Percentiles rank a stretch among this genome's conserved stretches.
Conservation (phyloP, 768 basidiomycete genomes). For the Kwoniella sp. region DNA sequence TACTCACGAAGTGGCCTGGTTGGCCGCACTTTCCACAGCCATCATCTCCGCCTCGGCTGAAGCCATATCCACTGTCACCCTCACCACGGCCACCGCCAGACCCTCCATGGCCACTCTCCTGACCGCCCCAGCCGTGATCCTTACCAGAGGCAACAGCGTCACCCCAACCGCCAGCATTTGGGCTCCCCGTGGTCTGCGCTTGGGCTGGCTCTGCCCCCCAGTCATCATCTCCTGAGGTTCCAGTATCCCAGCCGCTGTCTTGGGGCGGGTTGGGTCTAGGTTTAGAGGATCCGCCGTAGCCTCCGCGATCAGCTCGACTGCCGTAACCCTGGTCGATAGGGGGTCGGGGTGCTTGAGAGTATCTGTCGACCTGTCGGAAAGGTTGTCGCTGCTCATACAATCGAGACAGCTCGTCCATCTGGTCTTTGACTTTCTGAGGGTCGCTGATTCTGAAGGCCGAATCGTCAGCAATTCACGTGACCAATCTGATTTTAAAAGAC, state of each 20-base stretch:
- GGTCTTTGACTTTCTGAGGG: background rate
- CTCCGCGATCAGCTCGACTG: background rate
- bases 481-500: too few relatives aligned
- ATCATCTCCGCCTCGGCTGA: constrained; percentile 4
- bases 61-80: background rate
- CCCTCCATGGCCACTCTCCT: background rate
- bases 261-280: background rate
- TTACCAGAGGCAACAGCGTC: background rate
- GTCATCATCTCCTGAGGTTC: background rate
- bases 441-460: background rate
- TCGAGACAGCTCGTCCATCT: background rate
- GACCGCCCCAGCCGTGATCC: background rate
- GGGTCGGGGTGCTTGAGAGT: background rate
- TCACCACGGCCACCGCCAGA: background rate
- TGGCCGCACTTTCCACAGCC: constrained; percentile 12
- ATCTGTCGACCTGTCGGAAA: background rate
- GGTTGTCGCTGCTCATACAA: background rate
- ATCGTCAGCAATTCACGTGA: too few relatives aligned
- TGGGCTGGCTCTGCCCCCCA: background rate
- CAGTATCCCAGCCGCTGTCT: constrained; percentile 5
- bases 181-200: too few relatives aligned
- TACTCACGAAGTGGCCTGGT: constrained; percentile 16
- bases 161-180: background rate
- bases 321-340: background rate
- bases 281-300: background rate